Base-by-base conservation (phyloP, 2,329 filamentous ascomycete species). In the Emmonsia crescens region DNA sequence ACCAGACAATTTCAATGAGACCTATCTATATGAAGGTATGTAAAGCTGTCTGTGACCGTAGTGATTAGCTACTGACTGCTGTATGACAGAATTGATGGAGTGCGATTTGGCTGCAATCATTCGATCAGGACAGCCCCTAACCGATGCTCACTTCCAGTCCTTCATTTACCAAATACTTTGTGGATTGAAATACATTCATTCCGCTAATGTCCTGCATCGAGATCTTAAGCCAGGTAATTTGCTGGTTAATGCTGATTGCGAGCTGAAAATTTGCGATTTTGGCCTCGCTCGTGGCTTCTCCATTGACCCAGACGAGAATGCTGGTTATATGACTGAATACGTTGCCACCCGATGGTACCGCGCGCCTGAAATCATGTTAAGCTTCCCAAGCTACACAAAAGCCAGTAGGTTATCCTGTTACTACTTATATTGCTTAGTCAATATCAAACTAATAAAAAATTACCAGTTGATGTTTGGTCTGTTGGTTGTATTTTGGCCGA, bases 151-250 rank as follows among this genome's bases (percentile, higher is more conserved):
- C 77, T 99, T 99, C 81, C 94, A 99, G 78, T 97, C 94, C 59
- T 99, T 99, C 80, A 96, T 99, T 79, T 99, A 99, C 81, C 94
- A 99, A 82, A 99, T 99, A 68, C 88, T 99, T 5, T 97, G 94
- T 75, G 94, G 94, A 66, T 83, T 99, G 69, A 99, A 99, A 82
- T 99, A 97, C 77, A 97, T 99, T 67, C 94, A 99, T 81, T 97
- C 93, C 27, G 94, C 94, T 68, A 97, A 97, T 71, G 94, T 99
- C 59, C 82, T 99, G 67, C 94, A 99, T 76, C 89, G 94, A 74
- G 94, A 99, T 75, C 78, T 99, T 73, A 99, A 99, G 79, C 94
- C 94, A 42, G 94, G 94, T 62, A 99, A 99, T 75, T 78, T 99
- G 71, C 85, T 99, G 51, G 94, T 99, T 74, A 99, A 99, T 73